phyloP scores from a whole-genome alignment of 2,329 filamentous ascomycete genomes.

The Ramularia collo-cygni region DNA sequence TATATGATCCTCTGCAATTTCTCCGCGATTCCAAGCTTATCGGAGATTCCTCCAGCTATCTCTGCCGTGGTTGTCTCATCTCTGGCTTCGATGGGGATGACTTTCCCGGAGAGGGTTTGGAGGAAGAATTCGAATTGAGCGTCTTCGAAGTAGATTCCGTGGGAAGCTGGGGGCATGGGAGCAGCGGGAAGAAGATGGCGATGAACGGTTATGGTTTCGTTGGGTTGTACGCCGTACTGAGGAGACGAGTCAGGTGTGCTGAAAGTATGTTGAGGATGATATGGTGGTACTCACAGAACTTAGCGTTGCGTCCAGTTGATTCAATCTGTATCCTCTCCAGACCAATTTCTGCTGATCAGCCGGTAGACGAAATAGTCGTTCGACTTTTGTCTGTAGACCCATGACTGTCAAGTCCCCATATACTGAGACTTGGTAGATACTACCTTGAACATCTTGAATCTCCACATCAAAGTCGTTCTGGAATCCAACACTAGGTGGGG shows the following conservation, averaged over 20 bases:
- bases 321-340: constrained; percentile 12
- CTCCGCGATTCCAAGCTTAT: constrained; percentile 5
- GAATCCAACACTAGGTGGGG: too few species aligned
- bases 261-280: too few species aligned
- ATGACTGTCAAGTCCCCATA: constrained; percentile 10
- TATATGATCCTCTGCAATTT: constrained; percentile 6
- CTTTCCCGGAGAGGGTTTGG: constrained; percentile 4
- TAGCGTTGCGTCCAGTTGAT: constrained; percentile 13
- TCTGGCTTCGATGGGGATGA: constrained; percentile 3
- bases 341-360: constrained; percentile 11
- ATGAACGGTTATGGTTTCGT: constrained; percentile 3
- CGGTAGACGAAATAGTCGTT: constrained; percentile 7
- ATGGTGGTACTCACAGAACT: neutral
- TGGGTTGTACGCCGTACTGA: constrained; percentile 7
- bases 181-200: constrained; percentile 3
- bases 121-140: constrained; percentile 7
- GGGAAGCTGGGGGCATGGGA: neutral
- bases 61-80: constrained; percentile 7
- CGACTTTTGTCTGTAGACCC: constrained; percentile 8
- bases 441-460: too few species aligned
- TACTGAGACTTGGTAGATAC: constrained; percentile 1
- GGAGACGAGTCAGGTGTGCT: neutral
- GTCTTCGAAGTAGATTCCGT: neutral
- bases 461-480: too few species aligned
- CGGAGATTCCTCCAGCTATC: constrained; percentile 5